A percentile compares a stretch with the other conserved stretches of the same genome.
phyloP scores from a whole-genome alignment of 2,329 filamentous ascomycete genomes.

The Trichoderma polysporum region DNA sequence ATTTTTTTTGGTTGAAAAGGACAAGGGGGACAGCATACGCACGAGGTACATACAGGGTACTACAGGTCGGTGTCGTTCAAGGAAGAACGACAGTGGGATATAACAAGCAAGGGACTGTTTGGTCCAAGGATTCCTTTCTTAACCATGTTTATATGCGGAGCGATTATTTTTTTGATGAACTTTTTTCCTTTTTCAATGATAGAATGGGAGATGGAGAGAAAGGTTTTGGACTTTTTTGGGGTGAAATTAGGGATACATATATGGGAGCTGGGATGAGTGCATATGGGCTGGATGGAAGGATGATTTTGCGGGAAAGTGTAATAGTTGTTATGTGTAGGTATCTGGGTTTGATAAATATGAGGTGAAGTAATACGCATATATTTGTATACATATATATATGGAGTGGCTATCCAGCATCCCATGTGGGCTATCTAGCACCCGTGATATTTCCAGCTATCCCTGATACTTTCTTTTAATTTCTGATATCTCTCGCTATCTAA shows the following conservation, averaged over 20 bases:
- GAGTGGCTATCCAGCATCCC: too few species aligned
- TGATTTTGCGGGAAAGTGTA: background rate
- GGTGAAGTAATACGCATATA: background rate
- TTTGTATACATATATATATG: background rate
- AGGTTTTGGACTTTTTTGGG: background rate
- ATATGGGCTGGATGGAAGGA: slow-evolving; percentile 1
- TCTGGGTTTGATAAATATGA: background rate
- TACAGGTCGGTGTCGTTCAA: background rate
- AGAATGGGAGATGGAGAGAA: background rate
- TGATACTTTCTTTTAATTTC: too few species aligned
- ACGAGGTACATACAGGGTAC: background rate
- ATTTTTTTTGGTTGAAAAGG: background rate
- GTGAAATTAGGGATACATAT: background rate
- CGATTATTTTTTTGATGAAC: background rate
- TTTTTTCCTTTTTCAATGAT: background rate
- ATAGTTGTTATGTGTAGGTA: background rate
- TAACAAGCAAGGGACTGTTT: background rate
- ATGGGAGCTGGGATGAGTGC: background rate
- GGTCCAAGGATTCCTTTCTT: background rate
- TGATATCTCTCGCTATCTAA: too few species aligned
- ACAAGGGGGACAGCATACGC: background rate
- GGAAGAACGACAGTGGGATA: background rate
- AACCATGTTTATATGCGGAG: background rate
- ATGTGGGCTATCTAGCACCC: too few species aligned
- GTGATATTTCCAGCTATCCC: too few species aligned